phyloP scores from a whole-genome alignment of 306 rosid genomes.

The Vigna reflexopilosa region DNA sequence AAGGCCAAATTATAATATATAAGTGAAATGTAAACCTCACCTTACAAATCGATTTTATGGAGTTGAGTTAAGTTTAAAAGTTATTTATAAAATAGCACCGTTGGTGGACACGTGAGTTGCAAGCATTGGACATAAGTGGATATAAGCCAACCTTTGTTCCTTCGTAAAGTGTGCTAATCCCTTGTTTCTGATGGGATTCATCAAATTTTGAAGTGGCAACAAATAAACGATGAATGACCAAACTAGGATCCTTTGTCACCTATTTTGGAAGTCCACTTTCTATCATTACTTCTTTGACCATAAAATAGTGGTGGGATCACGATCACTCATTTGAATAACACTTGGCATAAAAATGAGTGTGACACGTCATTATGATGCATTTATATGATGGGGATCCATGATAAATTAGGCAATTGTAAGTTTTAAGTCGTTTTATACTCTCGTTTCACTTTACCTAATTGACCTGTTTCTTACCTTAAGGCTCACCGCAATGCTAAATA shows the following conservation, averaged over 20 bases:
- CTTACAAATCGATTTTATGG: too few species aligned
- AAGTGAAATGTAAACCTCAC: rapidly evolving
- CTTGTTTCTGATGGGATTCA: not conserved
- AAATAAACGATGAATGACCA: not conserved
- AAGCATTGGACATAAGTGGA: not conserved
- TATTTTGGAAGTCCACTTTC: slow-evolving; percentile 16
- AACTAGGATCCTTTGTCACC: not conserved
- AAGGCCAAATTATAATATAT: too few species aligned
- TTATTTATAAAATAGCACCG: too few species aligned
- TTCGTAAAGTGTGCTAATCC: not conserved
- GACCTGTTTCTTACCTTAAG: not conserved
- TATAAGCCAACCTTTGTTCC: not conserved
- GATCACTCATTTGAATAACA: slow-evolving; percentile 2
- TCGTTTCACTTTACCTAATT: not conserved
- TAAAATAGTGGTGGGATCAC: slow-evolving; percentile 1
- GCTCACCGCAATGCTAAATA: not conserved
- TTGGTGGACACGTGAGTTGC: too few species aligned
- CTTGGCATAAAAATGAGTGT: not conserved
- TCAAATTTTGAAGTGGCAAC: slow-evolving; percentile 25
- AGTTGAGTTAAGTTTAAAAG: rapidly evolving
- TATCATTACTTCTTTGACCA: slow-evolving; percentile 9
- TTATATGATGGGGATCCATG: slow-evolving; percentile 5
- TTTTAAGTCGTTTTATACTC: slow-evolving; percentile 1
- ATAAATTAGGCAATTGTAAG: slow-evolving; percentile 17
- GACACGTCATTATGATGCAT: slow-evolving; percentile 22